A percentile compares a stretch with the other conserved stretches of the same genome.
phyloP scores from a whole-genome alignment of 1,284 basidiomycete species.

The Cutaneotrichosporon dermatis region DNA sequence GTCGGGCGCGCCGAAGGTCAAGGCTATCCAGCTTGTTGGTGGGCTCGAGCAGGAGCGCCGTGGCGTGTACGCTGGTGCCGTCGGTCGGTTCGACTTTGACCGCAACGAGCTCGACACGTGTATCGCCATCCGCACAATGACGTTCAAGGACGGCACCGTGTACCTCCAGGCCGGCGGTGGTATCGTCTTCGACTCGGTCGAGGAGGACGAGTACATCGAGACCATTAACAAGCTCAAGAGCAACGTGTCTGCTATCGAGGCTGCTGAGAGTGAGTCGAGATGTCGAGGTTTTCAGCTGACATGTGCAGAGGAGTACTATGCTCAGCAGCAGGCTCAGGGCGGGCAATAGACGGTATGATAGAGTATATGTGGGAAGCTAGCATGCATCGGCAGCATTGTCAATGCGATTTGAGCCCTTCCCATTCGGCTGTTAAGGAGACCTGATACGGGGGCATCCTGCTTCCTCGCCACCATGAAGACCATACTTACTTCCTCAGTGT shows the following conservation, averaged over 20 bases:
- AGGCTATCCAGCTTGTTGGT: constrained; percentile 90
- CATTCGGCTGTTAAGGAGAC: no score
- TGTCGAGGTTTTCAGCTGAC: not conserved
- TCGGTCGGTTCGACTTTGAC: constrained; percentile 95
- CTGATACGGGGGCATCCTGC: no score
- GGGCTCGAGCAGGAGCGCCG: constrained; percentile 83
- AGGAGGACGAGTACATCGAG: constrained; percentile 70
- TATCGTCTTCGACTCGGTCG: constrained; percentile 94
- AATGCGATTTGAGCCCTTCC: no score
- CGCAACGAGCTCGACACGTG: constrained; percentile 95
- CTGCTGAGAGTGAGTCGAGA: constrained; percentile 6
- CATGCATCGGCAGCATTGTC: not conserved
- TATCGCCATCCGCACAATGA: constrained; percentile 98
- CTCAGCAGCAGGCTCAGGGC: constrained; percentile 7
- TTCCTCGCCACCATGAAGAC: no score
- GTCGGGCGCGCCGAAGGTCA: constrained; percentile 98
- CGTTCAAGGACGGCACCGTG: constrained; percentile 86
- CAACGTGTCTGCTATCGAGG: constrained; percentile 6
- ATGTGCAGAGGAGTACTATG: constrained; percentile 10
- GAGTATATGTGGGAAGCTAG: not conserved
- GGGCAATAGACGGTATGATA: not conserved
- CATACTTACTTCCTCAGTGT: no score
- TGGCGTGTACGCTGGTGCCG: constrained; percentile 95
- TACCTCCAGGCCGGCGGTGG: constrained; percentile 92
- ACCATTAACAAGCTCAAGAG: constrained; percentile 11